Percentiles rank a stretch among this genome's conserved stretches.
Conservation (phyloP, 2,329 filamentous ascomycete species). For the Pseudogymnoascus sp. region DNA sequence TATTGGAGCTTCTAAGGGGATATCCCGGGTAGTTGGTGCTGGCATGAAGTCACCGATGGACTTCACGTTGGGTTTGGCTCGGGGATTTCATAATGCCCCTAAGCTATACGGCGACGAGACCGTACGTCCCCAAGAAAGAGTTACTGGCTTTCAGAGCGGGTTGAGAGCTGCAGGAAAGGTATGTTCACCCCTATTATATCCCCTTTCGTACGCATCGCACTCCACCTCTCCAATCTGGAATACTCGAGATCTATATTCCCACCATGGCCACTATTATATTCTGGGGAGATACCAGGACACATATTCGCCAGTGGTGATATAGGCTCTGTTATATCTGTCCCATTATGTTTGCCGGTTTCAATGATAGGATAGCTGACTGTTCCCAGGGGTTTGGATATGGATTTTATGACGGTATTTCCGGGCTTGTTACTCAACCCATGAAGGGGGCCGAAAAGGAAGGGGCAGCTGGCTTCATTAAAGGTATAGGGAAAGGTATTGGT, state of each 20-base stretch:
- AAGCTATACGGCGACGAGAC: conserved; percentile 78
- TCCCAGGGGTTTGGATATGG: conserved; percentile 38
- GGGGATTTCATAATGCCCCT: conserved; percentile 82
- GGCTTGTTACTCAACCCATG: conserved; percentile 69
- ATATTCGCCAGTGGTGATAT: background rate
- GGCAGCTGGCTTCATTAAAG: conserved; percentile 61
- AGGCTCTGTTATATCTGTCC: background rate
- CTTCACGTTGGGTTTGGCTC: conserved; percentile 71
- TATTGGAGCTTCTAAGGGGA: conserved; percentile 36
- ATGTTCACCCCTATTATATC: background rate
- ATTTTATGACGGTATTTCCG: conserved; percentile 72
- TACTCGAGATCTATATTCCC: background rate
- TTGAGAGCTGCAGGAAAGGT: conserved; percentile 67
- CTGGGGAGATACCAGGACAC: background rate
- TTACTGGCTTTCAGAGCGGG: conserved; percentile 68
- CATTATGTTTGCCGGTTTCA: background rate
- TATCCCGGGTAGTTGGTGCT: conserved; percentile 57
- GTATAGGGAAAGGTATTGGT: conserved; percentile 66
- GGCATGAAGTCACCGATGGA: conserved; percentile 76
- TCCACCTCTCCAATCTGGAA: background rate
- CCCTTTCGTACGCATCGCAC: background rate
- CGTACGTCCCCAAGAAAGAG: conserved; percentile 67
- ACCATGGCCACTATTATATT: background rate
- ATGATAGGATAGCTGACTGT: background rate
- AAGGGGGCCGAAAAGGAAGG: conserved; percentile 60